phyloP scores from a whole-genome alignment of 2,329 filamentous ascomycete species.

The Nigrograna mackinnonii region DNA sequence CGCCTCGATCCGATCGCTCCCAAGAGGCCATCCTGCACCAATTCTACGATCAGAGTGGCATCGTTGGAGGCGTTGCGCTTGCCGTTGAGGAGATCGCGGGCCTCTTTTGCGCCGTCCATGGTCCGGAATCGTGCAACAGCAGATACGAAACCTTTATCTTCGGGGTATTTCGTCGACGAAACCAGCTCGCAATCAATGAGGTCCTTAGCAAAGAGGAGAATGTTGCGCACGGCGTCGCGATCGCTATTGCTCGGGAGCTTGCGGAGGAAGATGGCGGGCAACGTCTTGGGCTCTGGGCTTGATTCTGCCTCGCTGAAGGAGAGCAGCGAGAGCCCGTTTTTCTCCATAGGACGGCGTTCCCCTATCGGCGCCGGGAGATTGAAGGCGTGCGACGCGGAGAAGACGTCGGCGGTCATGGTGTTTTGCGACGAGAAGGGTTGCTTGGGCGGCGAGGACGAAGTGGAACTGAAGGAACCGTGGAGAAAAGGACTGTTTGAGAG shows the following conservation, averaged over 20 bases:
- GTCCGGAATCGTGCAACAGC: slow-evolving; percentile 64
- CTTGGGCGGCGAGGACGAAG: slow-evolving; percentile 43
- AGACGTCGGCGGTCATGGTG: slow-evolving; percentile 46
- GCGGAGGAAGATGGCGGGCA: slow-evolving; percentile 57
- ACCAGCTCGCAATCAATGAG: slow-evolving; percentile 63
- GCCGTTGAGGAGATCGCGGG: slow-evolving; percentile 61
- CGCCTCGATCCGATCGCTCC: slow-evolving; percentile 51
- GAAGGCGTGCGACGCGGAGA: slow-evolving; percentile 43
- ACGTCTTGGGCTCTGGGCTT: slow-evolving; percentile 23
- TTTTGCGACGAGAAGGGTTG: slow-evolving; percentile 37
- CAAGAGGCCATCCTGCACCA: slow-evolving; percentile 48
- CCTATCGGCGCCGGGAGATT: slow-evolving; percentile 43
- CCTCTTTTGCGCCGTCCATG: slow-evolving; percentile 61
- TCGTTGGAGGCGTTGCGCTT: slow-evolving; percentile 65
- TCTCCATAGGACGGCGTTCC: slow-evolving; percentile 44
- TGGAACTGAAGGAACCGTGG: slow-evolving; percentile 44
- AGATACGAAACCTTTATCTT: slow-evolving; percentile 60
- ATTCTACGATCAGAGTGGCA: slow-evolving; percentile 61
- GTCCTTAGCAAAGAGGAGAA: slow-evolving; percentile 68
- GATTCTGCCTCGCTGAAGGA: slow-evolving; percentile 39
- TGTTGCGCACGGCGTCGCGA: slow-evolving; percentile 62
- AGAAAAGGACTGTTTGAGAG: slow-evolving; percentile 43
- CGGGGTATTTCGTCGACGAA: slow-evolving; percentile 52
- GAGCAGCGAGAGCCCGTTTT: slow-evolving; percentile 36
- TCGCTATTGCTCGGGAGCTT: slow-evolving; percentile 63